These are phyloP conservation scores for Cyclotella sp. DNA, from an alignment of 108 stramenopile genomes.

Conservation along the genomic window DNA sequence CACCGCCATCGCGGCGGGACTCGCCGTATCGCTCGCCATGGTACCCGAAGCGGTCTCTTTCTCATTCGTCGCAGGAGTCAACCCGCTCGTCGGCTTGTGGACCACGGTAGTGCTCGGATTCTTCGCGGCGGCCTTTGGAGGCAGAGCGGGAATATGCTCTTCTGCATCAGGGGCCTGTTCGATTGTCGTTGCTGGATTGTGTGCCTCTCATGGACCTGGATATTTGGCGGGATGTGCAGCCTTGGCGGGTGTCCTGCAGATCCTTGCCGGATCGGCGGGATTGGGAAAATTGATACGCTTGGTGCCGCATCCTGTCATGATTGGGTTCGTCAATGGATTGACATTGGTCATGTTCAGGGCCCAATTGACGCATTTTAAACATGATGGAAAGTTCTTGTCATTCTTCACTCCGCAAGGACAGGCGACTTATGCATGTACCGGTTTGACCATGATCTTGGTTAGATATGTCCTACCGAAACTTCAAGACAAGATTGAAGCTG, in stretches of 20 bases:
- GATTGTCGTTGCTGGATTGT: constrained; percentile 81
- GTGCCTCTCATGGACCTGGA: constrained; percentile 72
- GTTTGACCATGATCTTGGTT: constrained; percentile 71
- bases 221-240: constrained; percentile 84
- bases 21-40: constrained; percentile 78
- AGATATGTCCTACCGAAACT: constrained; percentile 44
- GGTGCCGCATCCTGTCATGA: constrained; percentile 91
- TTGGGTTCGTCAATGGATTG: constrained; percentile 93
- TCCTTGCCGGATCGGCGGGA: constrained; percentile 62
- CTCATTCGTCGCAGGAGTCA: constrained; percentile 72
- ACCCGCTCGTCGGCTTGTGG: constrained; percentile 84
- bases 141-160: constrained; percentile 84
- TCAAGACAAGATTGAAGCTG: constrained; percentile 57
- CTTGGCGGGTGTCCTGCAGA: constrained; percentile 80
- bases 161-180: constrained; percentile 87
- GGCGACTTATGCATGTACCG: constrained; percentile 64
- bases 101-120: constrained; percentile 89
- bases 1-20: constrained; percentile 60
- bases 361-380: constrained; percentile 81
- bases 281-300: constrained; percentile 82
- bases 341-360: constrained; percentile 91
- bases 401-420: constrained; percentile 41
- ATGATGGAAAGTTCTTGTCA: constrained; percentile 53
- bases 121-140: constrained; percentile 78
- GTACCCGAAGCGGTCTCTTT: constrained; percentile 83